Evolutionary conservation across 305 asterid genomes (phyloP).

Genomic region (Solanum hybrid): DNA sequence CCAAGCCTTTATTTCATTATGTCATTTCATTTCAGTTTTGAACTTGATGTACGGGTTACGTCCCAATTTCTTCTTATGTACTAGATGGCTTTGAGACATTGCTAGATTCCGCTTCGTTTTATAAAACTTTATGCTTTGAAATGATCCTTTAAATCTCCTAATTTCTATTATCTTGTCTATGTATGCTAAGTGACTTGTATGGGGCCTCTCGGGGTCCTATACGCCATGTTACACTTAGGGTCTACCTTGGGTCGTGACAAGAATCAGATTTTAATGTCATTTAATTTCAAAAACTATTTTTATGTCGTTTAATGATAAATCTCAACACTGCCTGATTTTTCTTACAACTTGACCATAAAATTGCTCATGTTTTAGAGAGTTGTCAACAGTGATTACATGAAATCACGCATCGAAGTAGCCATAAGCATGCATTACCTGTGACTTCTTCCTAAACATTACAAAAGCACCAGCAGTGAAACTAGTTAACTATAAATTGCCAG

Average conservation of each 20-base stretch:
- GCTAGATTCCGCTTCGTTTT: not conserved
- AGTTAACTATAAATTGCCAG: not conserved
- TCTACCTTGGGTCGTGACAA: no score
- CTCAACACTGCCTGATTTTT: not conserved
- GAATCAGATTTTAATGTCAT: not conserved
- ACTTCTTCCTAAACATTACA: not conserved
- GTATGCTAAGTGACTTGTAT: not conserved
- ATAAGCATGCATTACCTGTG: not conserved
- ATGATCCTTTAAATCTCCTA: not conserved
- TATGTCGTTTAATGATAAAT: not conserved
- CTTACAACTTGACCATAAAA: not conserved
- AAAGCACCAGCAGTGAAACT: not conserved
- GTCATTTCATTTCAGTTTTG: not conserved
- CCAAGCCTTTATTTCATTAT: not conserved
- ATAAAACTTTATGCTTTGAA: not conserved
- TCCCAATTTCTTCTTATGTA: not conserved
- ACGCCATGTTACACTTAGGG: not conserved
- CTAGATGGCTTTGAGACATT: not conserved
- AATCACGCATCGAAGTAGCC: not conserved
- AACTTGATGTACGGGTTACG: not conserved
- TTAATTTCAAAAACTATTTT: not conserved
- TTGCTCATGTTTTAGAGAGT: not conserved
- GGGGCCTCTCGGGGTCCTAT: not conserved
- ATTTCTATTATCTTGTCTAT: not conserved
- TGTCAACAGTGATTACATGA: not conserved